phyloP scores from a whole-genome alignment of 208 protist species.

The Trypanosoma conorhini region DNA sequence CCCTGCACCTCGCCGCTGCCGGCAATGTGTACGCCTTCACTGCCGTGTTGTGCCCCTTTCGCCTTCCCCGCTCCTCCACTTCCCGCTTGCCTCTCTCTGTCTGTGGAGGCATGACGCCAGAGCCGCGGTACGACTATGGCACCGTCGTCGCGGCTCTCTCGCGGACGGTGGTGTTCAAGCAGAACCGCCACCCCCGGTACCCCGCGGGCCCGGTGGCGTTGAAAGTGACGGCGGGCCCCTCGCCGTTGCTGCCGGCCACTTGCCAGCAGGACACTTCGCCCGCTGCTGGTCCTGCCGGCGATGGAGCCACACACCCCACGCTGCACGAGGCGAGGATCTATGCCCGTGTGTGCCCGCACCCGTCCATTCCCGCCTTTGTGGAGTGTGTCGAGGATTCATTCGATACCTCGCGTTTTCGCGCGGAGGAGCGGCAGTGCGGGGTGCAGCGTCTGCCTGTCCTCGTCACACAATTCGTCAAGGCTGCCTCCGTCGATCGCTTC shows the following conservation, averaged over 20 bases:
- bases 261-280: not conserved
- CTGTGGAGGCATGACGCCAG: constrained; percentile 1
- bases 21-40: not conserved
- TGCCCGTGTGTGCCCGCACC: constrained; percentile 24
- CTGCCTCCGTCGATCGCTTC: constrained; percentile 28
- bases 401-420: constrained; percentile 22
- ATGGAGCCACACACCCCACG: not conserved
- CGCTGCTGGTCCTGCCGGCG: not conserved
- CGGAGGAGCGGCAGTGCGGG: constrained; percentile 1
- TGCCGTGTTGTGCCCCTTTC: not conserved
- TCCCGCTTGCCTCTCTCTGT: not conserved
- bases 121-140: constrained; percentile 17
- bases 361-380: constrained; percentile 33
- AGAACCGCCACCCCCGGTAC: constrained; percentile 10
- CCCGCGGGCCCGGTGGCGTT: constrained; percentile 30
- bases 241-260: not conserved
- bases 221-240: constrained; percentile 20
- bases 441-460: constrained; percentile 22
- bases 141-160: constrained; percentile 7
- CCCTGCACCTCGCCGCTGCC: too few relatives aligned
- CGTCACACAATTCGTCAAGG: constrained; percentile 41
- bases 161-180: constrained; percentile 21
- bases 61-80: not conserved
- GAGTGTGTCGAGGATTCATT: constrained; percentile 31
- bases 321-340: constrained; percentile 26